Evolutionary conservation across 768 basidiomycete species (phyloP), one percentile per base, ranked within the genome.

Genomic region (Chlorophyllum brunneum): DNA sequence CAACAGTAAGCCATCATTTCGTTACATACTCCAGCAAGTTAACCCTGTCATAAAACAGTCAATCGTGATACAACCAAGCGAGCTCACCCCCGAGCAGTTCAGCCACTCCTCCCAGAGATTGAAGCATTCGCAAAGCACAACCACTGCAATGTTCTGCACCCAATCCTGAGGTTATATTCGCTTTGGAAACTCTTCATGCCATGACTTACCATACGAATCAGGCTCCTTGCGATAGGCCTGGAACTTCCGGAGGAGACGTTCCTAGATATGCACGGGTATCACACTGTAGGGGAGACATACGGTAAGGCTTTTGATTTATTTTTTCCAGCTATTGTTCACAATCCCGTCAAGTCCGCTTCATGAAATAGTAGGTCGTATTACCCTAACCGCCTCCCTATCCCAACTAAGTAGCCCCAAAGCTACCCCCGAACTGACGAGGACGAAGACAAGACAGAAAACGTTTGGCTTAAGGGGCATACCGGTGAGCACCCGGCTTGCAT

Each of bases 321-420:
- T 43, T 40, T 13, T 42, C 20, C 7, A 43, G 11, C 8, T 54
- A 54, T 30, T 41, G 10, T 24, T 27, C 40, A 6, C 13, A 49
- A 31, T 33, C n/a, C 43, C 20, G 18, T 24, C 2, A 48, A 84
- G 83, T 78, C 5, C 72, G 83, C 40, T 83, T 79, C 63, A 83
- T 84, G 81, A 83, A 85, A 67, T 85, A 85, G 82, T 81, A 24
- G 10, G 79, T 57, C 15, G n/a, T n/a, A n/a, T n/a, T n/a, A 11
- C 13, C 3, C n/a, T 26, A 2, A n/a, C 13, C 10, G 24, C 4
- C 0, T 27, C 6, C n/a, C n/a, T n/a, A 5, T 11, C 29, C 11
- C 5, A 5, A 4, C 41, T 27, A 10, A 43, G 26, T 3, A 7
- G 24, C 29, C 9, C 3, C 11, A 16, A 16, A 82, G 80, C 59